phyloP scores from a whole-genome alignment of 345 rosid species.

The Microcos paniculata region DNA sequence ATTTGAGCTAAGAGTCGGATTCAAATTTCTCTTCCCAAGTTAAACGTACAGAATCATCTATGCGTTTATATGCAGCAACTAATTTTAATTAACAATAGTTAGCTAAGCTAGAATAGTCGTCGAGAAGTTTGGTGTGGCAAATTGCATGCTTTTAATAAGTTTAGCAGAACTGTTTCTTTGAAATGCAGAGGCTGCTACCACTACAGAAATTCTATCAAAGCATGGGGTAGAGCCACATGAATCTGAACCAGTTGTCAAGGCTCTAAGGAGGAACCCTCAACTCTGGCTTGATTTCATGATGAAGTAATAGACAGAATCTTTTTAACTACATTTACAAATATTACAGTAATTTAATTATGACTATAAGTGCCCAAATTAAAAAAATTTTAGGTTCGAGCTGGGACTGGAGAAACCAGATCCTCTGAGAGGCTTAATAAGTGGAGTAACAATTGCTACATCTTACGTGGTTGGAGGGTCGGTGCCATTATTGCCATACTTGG shows the following conservation, averaged over 20 bases:
- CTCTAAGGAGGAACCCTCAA: conserved; percentile 75
- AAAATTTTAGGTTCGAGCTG: conserved; percentile 65
- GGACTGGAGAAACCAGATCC: conserved; percentile 93
- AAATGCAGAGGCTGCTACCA: conserved; percentile 76
- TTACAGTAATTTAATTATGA: neutral
- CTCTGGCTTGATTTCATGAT: conserved; percentile 96
- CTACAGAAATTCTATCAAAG: conserved; percentile 69
- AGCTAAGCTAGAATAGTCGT: no score
- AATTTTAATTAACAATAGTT: no score
- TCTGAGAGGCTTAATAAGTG: conserved; percentile 74
- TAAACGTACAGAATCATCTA: no score
- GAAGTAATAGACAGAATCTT: conserved; percentile 48
- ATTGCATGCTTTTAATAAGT: no score
- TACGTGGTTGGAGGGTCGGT: conserved; percentile 75
- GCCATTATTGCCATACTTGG: conserved; percentile 73
- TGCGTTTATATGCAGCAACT: no score
- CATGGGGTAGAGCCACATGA: conserved; percentile 78
- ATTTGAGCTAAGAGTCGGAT: no score
- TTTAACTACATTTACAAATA: neutral
- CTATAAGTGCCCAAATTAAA: neutral
- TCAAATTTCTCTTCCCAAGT: no score
- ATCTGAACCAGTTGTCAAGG: conserved; percentile 66
- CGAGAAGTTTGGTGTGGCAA: no score
- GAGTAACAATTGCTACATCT: conserved; percentile 58
- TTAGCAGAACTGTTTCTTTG: neutral